These are phyloP conservation scores for Phylloporus sp. DNA, from an alignment of 768 basidiomycete genomes.

Conservation along the genomic window DNA sequence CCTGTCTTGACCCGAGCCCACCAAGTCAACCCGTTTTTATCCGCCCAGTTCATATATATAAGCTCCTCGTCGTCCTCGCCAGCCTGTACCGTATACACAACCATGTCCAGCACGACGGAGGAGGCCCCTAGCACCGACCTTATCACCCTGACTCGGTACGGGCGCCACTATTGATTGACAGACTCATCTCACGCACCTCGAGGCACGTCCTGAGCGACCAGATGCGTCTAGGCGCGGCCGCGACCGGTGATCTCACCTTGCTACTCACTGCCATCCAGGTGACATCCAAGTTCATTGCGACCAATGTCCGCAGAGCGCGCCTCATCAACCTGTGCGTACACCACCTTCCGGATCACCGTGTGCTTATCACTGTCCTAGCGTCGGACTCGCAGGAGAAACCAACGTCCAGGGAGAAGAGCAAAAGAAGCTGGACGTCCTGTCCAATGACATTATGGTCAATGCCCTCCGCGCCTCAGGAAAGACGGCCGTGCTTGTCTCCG, in stretches of 20 bases:
- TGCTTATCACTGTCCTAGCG: conserved; percentile 42
- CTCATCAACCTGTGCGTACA: conserved; percentile 88
- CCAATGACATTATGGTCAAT: conserved; percentile 99
- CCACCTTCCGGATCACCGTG: not conserved
- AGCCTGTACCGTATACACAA: conserved; percentile 2
- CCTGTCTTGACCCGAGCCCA: not conserved
- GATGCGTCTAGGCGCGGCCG: conserved; percentile 71
- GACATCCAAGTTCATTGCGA: conserved; percentile 96
- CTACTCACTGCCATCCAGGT: conserved; percentile 94
- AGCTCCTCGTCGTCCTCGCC: not conserved
- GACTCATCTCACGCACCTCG: conserved; percentile 6
- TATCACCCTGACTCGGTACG: conserved; percentile 89
- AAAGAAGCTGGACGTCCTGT: conserved; percentile 97
- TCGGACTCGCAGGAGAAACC: conserved; percentile 93
- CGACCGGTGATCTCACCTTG: conserved; percentile 92
- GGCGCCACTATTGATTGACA: not conserved
- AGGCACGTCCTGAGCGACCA: conserved; percentile 90
- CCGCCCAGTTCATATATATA: conserved; percentile 9
- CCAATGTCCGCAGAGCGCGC: conserved; percentile 94
- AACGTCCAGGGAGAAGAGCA: conserved; percentile 99
- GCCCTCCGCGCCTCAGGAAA: conserved; percentile 95
- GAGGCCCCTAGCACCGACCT: conserved; percentile 80
- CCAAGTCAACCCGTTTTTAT: conserved; percentile 16
- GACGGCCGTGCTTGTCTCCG: conserved; percentile 94
- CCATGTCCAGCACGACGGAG: conserved; percentile 36